Evolutionary conservation across 2,329 filamentous ascomycete genomes (phyloP).

Genomic region (Exophiala spinifera): DNA sequence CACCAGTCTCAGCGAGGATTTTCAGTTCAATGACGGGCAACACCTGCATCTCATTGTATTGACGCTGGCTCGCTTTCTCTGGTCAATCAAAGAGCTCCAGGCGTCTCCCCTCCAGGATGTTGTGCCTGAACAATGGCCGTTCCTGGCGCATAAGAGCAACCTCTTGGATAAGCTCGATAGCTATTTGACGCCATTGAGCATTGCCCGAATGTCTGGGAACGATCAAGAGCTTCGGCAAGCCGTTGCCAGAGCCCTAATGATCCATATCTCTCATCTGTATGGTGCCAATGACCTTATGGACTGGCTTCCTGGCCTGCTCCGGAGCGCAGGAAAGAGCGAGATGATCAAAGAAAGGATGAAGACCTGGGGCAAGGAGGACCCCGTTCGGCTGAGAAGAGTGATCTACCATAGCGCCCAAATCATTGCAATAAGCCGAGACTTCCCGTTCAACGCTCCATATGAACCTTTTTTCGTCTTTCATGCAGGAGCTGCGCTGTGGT

Average conservation of each 20-base stretch:
- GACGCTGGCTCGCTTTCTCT: conserved; percentile 3
- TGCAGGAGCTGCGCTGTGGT: conserved; percentile 7
- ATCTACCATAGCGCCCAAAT: conserved; percentile 5
- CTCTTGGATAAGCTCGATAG: conserved; percentile 4
- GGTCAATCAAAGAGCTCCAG: conserved; percentile 7
- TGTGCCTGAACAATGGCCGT: background rate
- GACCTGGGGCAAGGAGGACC: conserved; percentile 1
- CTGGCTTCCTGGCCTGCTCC: conserved; percentile 3
- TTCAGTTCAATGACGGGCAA: background rate
- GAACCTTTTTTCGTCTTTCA: conserved; percentile 4
- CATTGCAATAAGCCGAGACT: conserved; percentile 2
- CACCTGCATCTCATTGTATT: conserved; percentile 3
- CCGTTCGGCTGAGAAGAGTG: background rate
- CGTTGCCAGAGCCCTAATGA: background rate
- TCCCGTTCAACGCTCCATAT: conserved; percentile 5
- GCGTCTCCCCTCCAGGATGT: conserved; percentile 3
- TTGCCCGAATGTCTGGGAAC: background rate
- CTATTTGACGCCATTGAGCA: background rate
- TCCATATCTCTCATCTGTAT: conserved; percentile 6
- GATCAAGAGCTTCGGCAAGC: background rate
- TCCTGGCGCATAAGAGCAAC: conserved; percentile 1
- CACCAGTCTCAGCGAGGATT: background rate
- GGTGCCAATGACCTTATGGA: conserved; percentile 4
- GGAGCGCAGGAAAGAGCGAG: background rate
- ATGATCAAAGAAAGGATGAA: conserved; percentile 4